phyloP scores from a whole-genome alignment of 2,329 filamentous ascomycete species.

The Magnaporthiopsis rhizophila region DNA sequence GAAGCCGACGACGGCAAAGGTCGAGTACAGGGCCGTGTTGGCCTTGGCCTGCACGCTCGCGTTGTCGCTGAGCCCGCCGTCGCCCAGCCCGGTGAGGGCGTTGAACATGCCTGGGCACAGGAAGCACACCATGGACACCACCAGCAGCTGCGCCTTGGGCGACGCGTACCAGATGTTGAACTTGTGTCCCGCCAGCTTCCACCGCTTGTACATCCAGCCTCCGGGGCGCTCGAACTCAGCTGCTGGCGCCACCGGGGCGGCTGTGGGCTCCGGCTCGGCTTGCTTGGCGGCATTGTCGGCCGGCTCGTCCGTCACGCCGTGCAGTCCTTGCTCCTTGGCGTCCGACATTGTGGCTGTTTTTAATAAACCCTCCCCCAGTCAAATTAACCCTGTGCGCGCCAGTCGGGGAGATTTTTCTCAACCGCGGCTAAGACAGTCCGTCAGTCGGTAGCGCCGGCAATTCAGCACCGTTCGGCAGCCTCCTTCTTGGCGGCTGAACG shows the following conservation, averaged over 20 bases:
- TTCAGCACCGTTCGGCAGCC: background rate
- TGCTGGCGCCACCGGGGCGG: background rate
- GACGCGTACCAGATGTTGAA: slow-evolving; percentile 62
- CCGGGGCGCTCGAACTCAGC: slow-evolving; percentile 26
- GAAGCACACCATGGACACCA: slow-evolving; percentile 62
- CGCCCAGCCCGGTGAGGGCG: slow-evolving; percentile 19
- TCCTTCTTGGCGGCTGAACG: background rate
- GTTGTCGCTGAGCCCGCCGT: slow-evolving; percentile 18
- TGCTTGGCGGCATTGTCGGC: background rate
- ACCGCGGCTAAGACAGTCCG: background rate
- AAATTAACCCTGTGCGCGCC: too few species aligned
- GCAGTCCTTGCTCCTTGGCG: slow-evolving; percentile 2
- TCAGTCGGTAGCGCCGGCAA: background rate
- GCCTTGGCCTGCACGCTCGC: slow-evolving; percentile 15
- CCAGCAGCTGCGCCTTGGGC: slow-evolving; percentile 60
- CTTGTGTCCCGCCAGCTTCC: slow-evolving; percentile 38
- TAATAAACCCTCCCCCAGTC: background rate
- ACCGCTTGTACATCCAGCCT: slow-evolving; percentile 62
- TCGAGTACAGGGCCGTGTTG: slow-evolving; percentile 40
- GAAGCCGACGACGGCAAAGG: slow-evolving; percentile 54
- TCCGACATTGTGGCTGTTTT: background rate
- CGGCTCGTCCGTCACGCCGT: background rate
- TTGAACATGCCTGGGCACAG: slow-evolving; percentile 22
- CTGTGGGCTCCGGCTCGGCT: background rate
- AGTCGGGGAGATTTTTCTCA: background rate